Percentiles rank a stretch among this genome's conserved stretches.
phyloP scores from a whole-genome alignment of 345 rosid species.

The Eucalyptus polybractea region DNA sequence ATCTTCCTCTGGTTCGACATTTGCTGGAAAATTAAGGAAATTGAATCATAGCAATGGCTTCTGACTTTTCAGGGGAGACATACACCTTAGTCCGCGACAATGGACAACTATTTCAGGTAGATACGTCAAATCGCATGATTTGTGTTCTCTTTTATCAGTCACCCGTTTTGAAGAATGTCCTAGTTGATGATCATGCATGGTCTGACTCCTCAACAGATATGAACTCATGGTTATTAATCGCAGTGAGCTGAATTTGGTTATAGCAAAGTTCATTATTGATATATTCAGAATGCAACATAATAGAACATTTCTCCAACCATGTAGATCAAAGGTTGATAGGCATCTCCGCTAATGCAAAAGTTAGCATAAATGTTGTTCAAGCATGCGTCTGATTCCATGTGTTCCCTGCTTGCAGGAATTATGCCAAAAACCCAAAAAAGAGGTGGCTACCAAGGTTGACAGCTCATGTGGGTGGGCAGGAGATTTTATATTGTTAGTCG shows the following conservation, averaged over 20 bases:
- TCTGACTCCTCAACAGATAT: neutral
- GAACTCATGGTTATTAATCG: neutral
- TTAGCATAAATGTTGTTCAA: neutral
- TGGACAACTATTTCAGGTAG: neutral
- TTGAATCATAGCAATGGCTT: neutral
- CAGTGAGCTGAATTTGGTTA: neutral
- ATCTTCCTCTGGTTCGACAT: neutral
- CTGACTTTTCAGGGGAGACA: neutral
- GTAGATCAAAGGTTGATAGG: neutral
- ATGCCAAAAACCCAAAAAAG: neutral
- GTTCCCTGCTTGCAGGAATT: neutral
- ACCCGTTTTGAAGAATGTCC: neutral
- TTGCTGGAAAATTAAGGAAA: neutral
- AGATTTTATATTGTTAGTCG: slow-evolving; percentile 6
- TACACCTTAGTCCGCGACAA: neutral
- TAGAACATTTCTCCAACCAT: neutral
- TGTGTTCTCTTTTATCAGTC: neutral
- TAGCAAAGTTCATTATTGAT: neutral
- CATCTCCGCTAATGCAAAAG: neutral
- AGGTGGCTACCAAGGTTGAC: neutral
- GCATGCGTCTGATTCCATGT: neutral
- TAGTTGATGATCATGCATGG: neutral
- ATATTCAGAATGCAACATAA: neutral
- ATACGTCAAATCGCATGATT: neutral
- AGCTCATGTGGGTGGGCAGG: neutral